phyloP scores from a whole-genome alignment of 2,329 filamentous ascomycete genomes.

The Cladosporium austrohemisphaericum region DNA sequence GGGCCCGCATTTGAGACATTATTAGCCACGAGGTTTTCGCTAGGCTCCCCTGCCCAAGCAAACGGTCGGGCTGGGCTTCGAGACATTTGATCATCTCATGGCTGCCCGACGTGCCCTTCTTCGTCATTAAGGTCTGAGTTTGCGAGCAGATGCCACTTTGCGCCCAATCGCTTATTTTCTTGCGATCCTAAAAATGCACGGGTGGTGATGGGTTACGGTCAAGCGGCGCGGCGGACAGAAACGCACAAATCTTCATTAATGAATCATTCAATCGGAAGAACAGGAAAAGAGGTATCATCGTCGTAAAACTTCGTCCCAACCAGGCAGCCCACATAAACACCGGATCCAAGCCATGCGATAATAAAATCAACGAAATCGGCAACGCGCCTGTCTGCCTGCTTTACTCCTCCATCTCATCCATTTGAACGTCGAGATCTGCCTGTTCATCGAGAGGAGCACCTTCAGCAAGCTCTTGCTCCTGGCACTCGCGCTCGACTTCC shows the following conservation, averaged over 20 bases:
- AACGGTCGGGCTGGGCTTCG: conserved; percentile 9
- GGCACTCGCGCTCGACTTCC: conserved; percentile 69
- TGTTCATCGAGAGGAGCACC: conserved; percentile 10
- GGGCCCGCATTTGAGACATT: conserved; percentile 9
- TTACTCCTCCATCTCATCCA: conserved; percentile 16
- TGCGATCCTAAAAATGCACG: background rate
- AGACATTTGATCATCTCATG: conserved; percentile 2
- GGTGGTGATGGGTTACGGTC: too few relatives aligned
- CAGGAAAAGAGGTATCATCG: conserved; percentile 13
- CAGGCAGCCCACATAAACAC: background rate
- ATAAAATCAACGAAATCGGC: background rate
- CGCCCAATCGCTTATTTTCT: background rate
- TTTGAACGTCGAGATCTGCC: conserved; percentile 5
- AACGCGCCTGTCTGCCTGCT: background rate
- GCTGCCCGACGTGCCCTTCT: background rate
- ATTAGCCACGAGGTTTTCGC: conserved; percentile 14
- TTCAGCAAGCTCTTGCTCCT: conserved; percentile 42
- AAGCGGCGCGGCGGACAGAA: too few relatives aligned
- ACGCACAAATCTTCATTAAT: too few relatives aligned
- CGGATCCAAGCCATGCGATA: background rate
- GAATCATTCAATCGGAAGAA: background rate
- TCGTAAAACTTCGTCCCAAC: conserved; percentile 9
- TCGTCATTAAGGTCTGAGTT: background rate
- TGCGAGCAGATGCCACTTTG: background rate
- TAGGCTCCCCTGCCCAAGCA: background rate